Base-by-base conservation (phyloP, 805 yeast genomes). In the Metschnikowia cerradonensis region DNA sequence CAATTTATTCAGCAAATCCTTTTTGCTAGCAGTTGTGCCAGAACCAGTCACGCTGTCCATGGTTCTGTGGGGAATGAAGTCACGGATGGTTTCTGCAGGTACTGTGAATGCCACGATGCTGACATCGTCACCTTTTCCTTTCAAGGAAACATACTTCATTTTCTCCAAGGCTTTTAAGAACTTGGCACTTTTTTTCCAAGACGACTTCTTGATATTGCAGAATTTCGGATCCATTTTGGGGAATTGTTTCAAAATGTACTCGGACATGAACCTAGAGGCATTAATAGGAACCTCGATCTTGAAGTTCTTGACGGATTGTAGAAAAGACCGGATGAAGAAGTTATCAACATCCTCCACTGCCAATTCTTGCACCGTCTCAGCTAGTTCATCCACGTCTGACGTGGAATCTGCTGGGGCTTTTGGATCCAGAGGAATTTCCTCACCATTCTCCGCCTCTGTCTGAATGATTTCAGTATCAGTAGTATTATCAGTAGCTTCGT, bases 141-240 rank as follows among this genome's bases (percentile, higher is more conserved):
- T 89, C 23, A 84, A 65, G 50, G 82, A 82, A 20, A 94, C 53
- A 49, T 84, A 79, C 1, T 82, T 81, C 41, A 77, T 75, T 64
- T 90, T 92, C 57, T 88, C 96, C 84, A 91, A 89, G 6, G 87
- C 83, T 62, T 90, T 92, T 49, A 92, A 69, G 61, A 85, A 90
- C 65, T 90, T 91, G 13, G 90, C 79, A 3, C 92, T 82, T 62
- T 92, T 92, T 66, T 88, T 90, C 96, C 96, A 92, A 2, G 90
- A 80, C 0, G 96, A 83, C 61, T 82, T 86, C 66, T 90, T 91
- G 52, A 87, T 78, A 57, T 79, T 83, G 37, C 84, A 78, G 46
- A 68, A 67, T 26, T 69, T 65, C 3, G 71, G 61, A 59, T 82
- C 85, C 49, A 86, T 77, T 0, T 79, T 75, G 0, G 96, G 95